Conservation (phyloP, 164 flowering plant genomes). For the Macadamia tetraphylla region DNA sequence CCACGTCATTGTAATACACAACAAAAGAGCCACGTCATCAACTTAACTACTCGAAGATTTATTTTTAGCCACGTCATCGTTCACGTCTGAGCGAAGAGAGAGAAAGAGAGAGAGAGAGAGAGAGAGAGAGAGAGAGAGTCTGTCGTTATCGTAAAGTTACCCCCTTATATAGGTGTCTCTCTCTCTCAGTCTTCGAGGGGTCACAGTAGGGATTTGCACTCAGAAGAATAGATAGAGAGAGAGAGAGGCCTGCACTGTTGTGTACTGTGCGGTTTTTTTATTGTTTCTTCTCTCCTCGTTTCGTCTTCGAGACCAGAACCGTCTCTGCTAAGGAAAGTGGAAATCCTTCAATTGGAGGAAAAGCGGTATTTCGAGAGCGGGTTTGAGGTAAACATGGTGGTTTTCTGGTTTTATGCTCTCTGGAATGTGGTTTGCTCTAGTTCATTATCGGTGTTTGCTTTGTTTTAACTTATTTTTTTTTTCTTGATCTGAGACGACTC, state of each 20-base stretch:
- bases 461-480: not conserved
- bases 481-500: not conserved
- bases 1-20: not conserved
- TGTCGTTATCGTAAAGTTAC: not conserved
- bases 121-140: no score
- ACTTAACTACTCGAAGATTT: not conserved
- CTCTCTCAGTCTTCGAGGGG: no score
- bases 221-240: no score
- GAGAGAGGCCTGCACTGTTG: no score
- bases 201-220: no score
- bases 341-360: not conserved
- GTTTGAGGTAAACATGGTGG: not conserved
- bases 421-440: not conserved
- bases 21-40: not conserved
- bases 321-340: no score
- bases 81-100: not conserved
- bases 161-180: not conserved
- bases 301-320: no score
- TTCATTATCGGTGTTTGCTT: not conserved
- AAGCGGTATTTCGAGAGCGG: constrained; percentile 2
- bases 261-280: no score
- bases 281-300: no score
- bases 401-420: not conserved
- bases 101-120: not conserved
- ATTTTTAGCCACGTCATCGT: no score